phyloP scores from a whole-genome alignment of 2,329 filamentous ascomycete genomes.

The Gnomoniopsis sp. region DNA sequence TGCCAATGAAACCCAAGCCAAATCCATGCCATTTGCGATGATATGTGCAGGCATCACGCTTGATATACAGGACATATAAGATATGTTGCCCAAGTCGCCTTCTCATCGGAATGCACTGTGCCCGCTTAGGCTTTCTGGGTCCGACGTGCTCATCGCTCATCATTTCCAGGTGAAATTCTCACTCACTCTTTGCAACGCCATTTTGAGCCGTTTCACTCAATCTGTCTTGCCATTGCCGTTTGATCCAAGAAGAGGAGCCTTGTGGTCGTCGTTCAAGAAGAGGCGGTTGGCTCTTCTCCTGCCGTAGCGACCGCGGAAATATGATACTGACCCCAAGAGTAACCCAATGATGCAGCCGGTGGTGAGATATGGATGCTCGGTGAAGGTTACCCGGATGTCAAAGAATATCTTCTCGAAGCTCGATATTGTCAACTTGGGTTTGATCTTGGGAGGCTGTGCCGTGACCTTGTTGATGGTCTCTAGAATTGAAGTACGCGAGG shows the following conservation, averaged over 20 bases:
- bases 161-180: not conserved
- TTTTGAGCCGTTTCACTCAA: slow-evolving; percentile 24
- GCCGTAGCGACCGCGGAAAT: slow-evolving; percentile 53
- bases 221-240: slow-evolving; percentile 50
- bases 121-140: not conserved
- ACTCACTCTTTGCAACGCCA: slow-evolving; percentile 12
- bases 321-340: slow-evolving; percentile 48
- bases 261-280: slow-evolving; percentile 57
- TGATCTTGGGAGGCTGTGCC: slow-evolving; percentile 65
- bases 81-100: slow-evolving; percentile 1
- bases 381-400: slow-evolving; percentile 56
- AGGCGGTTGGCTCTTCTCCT: slow-evolving; percentile 57
- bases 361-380: slow-evolving; percentile 57
- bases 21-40: slow-evolving; percentile 4
- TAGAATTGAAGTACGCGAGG: slow-evolving; percentile 84
- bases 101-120: not conserved
- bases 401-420: slow-evolving; percentile 70
- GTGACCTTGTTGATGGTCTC: slow-evolving; percentile 77
- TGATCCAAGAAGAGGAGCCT: slow-evolving; percentile 59
- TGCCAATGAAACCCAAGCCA: not conserved
- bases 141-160: not conserved
- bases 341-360: slow-evolving; percentile 56
- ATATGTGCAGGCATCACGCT: slow-evolving; percentile 10
- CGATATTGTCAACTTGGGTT: slow-evolving; percentile 73
- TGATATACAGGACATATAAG: slow-evolving; percentile 14